phyloP scores from a whole-genome alignment of 2,329 filamentous ascomycete genomes.

The Aspergillus nomiae region DNA sequence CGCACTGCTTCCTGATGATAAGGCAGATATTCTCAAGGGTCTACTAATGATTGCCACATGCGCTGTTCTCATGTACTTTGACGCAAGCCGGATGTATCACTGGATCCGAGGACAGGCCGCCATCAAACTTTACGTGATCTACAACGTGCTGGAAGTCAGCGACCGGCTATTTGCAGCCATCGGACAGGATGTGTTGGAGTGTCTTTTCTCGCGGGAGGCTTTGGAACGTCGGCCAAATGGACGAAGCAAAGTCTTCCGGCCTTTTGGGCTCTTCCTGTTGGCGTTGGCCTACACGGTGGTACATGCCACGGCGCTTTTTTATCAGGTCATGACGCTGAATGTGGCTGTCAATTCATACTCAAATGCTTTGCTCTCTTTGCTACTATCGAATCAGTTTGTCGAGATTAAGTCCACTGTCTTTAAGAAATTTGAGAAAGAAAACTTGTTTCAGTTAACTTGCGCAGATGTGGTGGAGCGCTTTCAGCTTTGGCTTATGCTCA shows the following conservation, averaged over 20 bases:
- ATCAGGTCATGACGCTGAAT: slow-evolving; percentile 96
- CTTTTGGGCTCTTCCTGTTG: slow-evolving; percentile 87
- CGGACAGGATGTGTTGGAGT: slow-evolving; percentile 95
- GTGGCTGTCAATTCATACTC: slow-evolving; percentile 99
- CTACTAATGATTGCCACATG: slow-evolving; percentile 85
- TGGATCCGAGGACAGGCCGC: slow-evolving; percentile 94
- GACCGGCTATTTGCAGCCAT: slow-evolving; percentile 88
- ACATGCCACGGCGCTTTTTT: slow-evolving; percentile 87
- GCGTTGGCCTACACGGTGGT: slow-evolving; percentile 84
- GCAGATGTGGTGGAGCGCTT: slow-evolving; percentile 97
- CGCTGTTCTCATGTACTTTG: slow-evolving; percentile 81
- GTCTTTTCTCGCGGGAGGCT: slow-evolving; percentile 89
- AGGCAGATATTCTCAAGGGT: slow-evolving; percentile 91
- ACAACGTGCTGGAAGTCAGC: slow-evolving; percentile 89
- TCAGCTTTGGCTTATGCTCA: slow-evolving; percentile 94
- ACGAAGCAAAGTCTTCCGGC: slow-evolving; percentile 84
- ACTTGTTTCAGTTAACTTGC: slow-evolving; percentile 92
- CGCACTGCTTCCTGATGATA: slow-evolving; percentile 81
- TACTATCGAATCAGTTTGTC: slow-evolving; percentile 97
- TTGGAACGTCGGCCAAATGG: slow-evolving; percentile 85
- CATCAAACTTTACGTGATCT: slow-evolving; percentile 98
- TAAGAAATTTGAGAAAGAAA: slow-evolving; percentile 98
- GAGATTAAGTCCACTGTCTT: slow-evolving; percentile 99
- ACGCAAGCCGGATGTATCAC: slow-evolving; percentile 97
- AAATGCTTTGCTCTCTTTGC: slow-evolving; percentile 85